Evolutionary conservation across 768 basidiomycete genomes (phyloP).

Genomic region (Termitomyces bulborhizus): DNA sequence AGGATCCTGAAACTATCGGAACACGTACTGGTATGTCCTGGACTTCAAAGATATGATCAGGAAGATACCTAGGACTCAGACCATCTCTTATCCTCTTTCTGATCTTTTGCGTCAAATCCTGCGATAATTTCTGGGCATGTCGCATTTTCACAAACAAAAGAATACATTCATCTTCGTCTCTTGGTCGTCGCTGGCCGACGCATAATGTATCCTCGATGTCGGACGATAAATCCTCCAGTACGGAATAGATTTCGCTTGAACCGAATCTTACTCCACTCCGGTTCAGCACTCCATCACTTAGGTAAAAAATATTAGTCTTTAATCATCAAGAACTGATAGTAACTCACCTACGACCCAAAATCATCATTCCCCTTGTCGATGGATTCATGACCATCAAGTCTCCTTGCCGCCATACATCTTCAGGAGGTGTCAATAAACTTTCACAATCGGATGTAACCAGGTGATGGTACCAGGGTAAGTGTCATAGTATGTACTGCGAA

Average conservation of each 20-base stretch:
- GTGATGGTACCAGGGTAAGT: constrained; percentile 42
- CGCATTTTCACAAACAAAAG: constrained; percentile 69
- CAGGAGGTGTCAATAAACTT: neutral
- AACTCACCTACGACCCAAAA: constrained; percentile 52
- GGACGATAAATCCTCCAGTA: constrained; percentile 49
- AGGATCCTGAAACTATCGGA: neutral
- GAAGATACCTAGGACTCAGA: constrained; percentile 68
- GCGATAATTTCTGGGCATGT: constrained; percentile 27
- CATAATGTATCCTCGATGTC: constrained; percentile 62
- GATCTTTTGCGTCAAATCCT: constrained; percentile 37
- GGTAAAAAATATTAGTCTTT: neutral
- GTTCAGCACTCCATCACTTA: constrained; percentile 66
- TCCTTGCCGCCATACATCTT: constrained; percentile 59
- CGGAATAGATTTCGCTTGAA: constrained; percentile 68
- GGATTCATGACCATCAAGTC: constrained; percentile 63
- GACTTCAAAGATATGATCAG: constrained; percentile 55
- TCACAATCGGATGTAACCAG: neutral
- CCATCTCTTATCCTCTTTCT: constrained; percentile 46
- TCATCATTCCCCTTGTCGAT: constrained; percentile 48
- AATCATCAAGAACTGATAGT: neutral
- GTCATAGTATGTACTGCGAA: constrained; percentile 54
- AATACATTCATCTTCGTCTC: constrained; percentile 66
- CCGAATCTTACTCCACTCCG: constrained; percentile 78
- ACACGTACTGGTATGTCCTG: constrained; percentile 58
- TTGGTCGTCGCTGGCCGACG: constrained; percentile 55